phyloP scores from a whole-genome alignment of 2,329 filamentous ascomycete species.

The Aplosporella prunicola region DNA sequence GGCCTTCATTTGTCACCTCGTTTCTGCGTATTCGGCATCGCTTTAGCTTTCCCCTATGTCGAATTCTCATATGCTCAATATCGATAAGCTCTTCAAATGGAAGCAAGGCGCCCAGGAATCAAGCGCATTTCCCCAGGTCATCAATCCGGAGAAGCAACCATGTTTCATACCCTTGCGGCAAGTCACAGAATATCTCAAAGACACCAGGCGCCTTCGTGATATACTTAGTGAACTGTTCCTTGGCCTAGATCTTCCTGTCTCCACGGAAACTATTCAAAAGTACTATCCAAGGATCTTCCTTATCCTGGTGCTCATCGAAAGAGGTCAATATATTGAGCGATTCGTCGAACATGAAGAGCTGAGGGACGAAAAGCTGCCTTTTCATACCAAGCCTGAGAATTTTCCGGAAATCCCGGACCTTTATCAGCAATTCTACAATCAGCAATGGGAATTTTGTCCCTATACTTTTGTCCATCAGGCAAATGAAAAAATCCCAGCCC shows the following conservation, averaged over 20 bases:
- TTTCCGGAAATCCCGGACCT: neutral
- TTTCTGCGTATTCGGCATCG: too few relatives aligned
- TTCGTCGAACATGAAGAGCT: conserved; percentile 11
- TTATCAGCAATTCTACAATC: conserved; percentile 12
- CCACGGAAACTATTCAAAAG: conserved; percentile 1
- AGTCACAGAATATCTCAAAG: neutral
- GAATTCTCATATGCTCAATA: too few relatives aligned
- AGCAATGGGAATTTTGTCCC: conserved; percentile 15
- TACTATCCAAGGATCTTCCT: conserved; percentile 13
- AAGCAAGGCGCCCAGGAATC: too few relatives aligned
- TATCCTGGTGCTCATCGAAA: conserved; percentile 13
- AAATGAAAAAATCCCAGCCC: neutral
- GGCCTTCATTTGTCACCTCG: too few relatives aligned
- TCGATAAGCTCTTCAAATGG: too few relatives aligned
- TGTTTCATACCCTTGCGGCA: neutral
- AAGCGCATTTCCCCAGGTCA: too few relatives aligned
- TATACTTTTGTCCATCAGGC: neutral
- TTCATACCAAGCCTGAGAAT: neutral
- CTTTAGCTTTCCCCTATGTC: too few relatives aligned
- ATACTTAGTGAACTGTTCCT: neutral
- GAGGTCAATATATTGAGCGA: conserved; percentile 8
- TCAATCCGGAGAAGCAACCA: too few relatives aligned
- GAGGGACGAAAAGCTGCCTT: conserved; percentile 13
- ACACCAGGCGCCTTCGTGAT: neutral
- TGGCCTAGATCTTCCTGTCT: neutral